Percentiles rank a stretch among this genome's conserved stretches.
Conservation (phyloP, 1,284 basidiomycete genomes). For the Cutaneotrichosporon spelunceum region DNA sequence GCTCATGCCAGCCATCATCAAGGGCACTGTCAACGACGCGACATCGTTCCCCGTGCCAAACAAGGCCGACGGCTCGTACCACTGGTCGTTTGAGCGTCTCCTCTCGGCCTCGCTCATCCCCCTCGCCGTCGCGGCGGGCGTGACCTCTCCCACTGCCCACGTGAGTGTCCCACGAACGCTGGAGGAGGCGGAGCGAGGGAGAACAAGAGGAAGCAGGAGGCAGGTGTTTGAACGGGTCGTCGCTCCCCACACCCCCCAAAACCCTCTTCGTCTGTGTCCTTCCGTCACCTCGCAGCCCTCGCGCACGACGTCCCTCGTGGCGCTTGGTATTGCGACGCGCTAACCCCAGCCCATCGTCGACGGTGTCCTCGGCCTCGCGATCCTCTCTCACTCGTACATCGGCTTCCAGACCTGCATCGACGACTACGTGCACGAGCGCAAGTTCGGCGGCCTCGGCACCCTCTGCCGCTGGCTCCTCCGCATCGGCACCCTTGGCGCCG, state of each 20-base stretch:
- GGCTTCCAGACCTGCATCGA: conserved; percentile 68
- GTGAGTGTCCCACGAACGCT: conserved; percentile 35
- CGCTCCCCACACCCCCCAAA: too few relatives aligned
- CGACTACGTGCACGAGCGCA: conserved; percentile 92
- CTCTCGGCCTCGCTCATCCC: conserved; percentile 85
- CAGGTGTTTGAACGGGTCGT: neutral
- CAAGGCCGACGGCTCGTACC: conserved; percentile 84
- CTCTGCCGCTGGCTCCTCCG: conserved; percentile 71
- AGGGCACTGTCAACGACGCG: conserved; percentile 94
- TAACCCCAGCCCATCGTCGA: conserved; percentile 68
- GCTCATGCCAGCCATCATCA: conserved; percentile 69
- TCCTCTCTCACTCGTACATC: conserved; percentile 93
- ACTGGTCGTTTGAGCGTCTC: conserved; percentile 96
- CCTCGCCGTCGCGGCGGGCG: conserved; percentile 75
- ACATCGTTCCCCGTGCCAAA: conserved; percentile 79
- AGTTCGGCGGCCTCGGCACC: conserved; percentile 77
- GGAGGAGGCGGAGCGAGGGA: neutral
- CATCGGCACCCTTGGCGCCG: conserved; percentile 71
- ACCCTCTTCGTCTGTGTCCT: too few relatives aligned
- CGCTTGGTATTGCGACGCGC: neutral
- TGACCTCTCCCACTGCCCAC: conserved; percentile 64
- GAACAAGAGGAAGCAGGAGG: neutral
- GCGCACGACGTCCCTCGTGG: neutral
- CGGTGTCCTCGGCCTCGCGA: conserved; percentile 76
- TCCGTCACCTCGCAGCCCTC: too few relatives aligned